Evolutionary conservation across 2,329 filamentous ascomycete species (phyloP), one percentile per base, ranked within the genome.

Genomic region (Leptoxyphium fumago): DNA sequence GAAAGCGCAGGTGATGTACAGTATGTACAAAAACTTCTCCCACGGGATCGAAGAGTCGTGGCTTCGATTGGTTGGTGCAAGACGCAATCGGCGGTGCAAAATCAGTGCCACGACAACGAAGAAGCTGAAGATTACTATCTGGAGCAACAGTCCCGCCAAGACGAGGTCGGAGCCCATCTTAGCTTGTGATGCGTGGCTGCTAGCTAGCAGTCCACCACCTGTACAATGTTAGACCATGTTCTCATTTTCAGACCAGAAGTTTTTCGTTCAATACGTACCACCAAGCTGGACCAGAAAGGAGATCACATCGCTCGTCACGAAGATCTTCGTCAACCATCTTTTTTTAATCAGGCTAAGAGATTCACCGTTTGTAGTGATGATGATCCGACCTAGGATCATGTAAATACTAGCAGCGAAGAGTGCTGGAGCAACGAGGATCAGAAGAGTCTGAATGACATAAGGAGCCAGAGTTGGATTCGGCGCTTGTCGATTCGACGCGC

Each of bases 371-470:
- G 65, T 55, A 30, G 62, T 52, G 17, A 61, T 57, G 11, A 72
- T 64, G 30, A 72, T 60, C 8, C 70, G 64, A 30, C 64, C 66
- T 32, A 72, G 63, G 11, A 63, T 59, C 57, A 71, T 73, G 51
- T 73, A 72, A 48, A 71, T 66, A 1, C 64, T 63, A 13, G 70
- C 70, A 15, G 70, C 70, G 48, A 70, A 66, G 43, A 72, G 64
- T 3, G 66, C 65, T 1, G 70, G 70, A 1, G 65, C 68, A 17
- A 73, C 60, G 2, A 73, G 61, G 41, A 71, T 60, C 50, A 72
- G 61, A 30, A 71, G 48, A n/a, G 56, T 59, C 46, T 69, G 63
- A 45, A 71, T 55, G 41, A 68, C 62, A 52, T 64, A 72, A 0
- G 62, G 56, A 0, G 52, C 52, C 43, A 67, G 60, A 1, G 65